phyloP scores from a whole-genome alignment of 2,329 filamentous ascomycete species.

The Coleophoma cylindrospora region DNA sequence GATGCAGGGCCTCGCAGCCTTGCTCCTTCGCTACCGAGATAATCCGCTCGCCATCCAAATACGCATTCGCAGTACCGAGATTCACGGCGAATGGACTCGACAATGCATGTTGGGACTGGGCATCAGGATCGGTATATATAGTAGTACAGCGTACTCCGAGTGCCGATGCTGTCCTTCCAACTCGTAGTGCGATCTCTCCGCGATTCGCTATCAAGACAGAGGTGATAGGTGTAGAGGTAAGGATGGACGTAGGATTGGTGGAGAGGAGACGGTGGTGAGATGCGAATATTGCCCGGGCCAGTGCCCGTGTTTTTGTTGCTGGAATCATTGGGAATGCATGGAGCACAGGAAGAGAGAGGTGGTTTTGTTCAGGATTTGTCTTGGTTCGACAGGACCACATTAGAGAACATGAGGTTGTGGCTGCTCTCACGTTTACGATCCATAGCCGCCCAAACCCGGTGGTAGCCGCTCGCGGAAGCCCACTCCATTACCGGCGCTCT shows the following conservation, averaged over 20 bases:
- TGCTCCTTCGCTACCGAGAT: slow-evolving; percentile 81
- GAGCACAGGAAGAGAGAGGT: not conserved
- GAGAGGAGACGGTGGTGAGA: slow-evolving; percentile 14
- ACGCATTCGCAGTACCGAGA: slow-evolving; percentile 77
- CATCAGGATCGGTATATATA: slow-evolving; percentile 90
- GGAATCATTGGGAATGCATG: slow-evolving; percentile 17
- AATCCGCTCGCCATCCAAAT: slow-evolving; percentile 90
- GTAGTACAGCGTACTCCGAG: slow-evolving; percentile 92
- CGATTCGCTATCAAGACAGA: slow-evolving; percentile 95
- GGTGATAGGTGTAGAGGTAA: slow-evolving; percentile 45
- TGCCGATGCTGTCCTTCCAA: slow-evolving; percentile 79
- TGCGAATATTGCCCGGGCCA: slow-evolving; percentile 18
- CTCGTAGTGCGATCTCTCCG: slow-evolving; percentile 92
- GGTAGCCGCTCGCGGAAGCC: not conserved
- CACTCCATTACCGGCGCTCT: not conserved
- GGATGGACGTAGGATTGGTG: slow-evolving; percentile 5
- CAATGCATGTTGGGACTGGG: slow-evolving; percentile 79
- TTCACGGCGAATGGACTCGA: slow-evolving; percentile 80
- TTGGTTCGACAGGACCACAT: no score
- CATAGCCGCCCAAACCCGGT: not conserved
- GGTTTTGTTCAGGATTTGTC: no score
- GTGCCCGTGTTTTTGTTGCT: slow-evolving; percentile 19
- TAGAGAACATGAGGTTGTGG: no score
- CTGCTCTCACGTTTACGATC: no score
- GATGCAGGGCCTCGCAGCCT: slow-evolving; percentile 87